Conservation (phyloP, 257 asterid genomes). For the Solanum chiquidenum region DNA sequence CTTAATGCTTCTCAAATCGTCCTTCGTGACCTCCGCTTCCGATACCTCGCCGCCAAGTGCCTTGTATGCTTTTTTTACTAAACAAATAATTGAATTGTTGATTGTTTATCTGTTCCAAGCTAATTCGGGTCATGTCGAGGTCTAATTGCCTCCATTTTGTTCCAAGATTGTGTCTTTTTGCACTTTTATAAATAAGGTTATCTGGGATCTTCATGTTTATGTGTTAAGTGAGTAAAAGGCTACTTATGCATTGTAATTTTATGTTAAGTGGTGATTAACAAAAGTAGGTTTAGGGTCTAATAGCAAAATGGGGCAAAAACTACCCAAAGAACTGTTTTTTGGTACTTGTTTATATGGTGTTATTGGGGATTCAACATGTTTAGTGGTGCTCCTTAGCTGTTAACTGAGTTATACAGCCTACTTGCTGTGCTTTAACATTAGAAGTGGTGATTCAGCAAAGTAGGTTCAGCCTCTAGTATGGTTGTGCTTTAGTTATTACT, state of each 20-base stretch:
- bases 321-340: background rate
- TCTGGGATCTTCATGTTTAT: background rate
- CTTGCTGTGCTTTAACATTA: background rate
- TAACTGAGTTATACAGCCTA: background rate
- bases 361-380: background rate
- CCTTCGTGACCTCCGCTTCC: slow-evolving; percentile 95
- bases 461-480: background rate
- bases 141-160: background rate
- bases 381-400: background rate
- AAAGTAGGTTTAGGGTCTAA: background rate
- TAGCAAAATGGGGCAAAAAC: background rate
- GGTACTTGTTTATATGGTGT: background rate
- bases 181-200: background rate
- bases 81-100: background rate
- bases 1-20: slow-evolving; percentile 92
- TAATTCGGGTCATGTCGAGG: background rate
- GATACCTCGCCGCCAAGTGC: slow-evolving; percentile 98
- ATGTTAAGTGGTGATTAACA: background rate
- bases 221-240: background rate
- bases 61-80: slow-evolving; percentile 31
- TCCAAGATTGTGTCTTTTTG: background rate
- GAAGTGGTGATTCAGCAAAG: background rate
- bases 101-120: background rate
- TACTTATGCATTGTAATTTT: background rate
- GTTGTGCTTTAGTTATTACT: background rate